Conservation (phyloP, 2,329 filamentous ascomycete genomes). For the Fusarium guadeloupense region DNA sequence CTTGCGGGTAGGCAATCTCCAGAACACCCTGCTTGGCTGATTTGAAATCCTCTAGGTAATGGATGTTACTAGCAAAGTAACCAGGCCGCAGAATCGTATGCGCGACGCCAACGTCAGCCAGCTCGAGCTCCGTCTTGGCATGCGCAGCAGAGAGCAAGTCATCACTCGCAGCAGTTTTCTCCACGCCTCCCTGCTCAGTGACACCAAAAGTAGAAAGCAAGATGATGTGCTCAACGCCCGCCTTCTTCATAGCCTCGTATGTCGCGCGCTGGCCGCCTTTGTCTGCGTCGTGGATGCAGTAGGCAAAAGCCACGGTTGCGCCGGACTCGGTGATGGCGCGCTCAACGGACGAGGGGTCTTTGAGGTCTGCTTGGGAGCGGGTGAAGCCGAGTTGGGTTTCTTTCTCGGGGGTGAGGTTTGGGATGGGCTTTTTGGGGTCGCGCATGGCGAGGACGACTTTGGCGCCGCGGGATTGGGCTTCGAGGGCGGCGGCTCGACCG, state of each 20-base stretch:
- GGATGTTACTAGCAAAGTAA: conserved; percentile 19
- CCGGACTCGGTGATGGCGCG: conserved; percentile 9
- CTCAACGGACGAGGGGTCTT: conserved; percentile 3
- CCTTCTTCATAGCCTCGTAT: conserved; percentile 6
- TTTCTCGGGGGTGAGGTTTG: not conserved
- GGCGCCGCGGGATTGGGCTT: conserved; percentile 8
- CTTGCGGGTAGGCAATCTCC: not conserved
- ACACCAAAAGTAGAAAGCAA: conserved; percentile 5
- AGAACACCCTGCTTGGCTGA: conserved; percentile 2
- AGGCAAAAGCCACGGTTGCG: conserved; percentile 15
- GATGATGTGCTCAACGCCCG: conserved; percentile 12
- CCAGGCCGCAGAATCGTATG: conserved; percentile 1
- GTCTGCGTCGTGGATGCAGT: conserved; percentile 9
- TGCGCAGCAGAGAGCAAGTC: conserved; percentile 5
- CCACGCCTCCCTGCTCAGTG: not conserved
- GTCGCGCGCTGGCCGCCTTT: conserved; percentile 7
- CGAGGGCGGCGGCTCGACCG: conserved; percentile 11
- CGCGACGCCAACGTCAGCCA: not conserved
- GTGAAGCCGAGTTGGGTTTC: conserved; percentile 5
- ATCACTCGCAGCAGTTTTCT: not conserved
- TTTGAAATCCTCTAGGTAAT: not conserved
- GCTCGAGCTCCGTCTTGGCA: conserved; percentile 13
- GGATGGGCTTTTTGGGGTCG: conserved; percentile 5
- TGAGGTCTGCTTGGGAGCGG: conserved; percentile 19
- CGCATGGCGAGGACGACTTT: conserved; percentile 21